phyloP scores from a whole-genome alignment of 352 stramenopile species.

The Globisporangium cystogenes region DNA sequence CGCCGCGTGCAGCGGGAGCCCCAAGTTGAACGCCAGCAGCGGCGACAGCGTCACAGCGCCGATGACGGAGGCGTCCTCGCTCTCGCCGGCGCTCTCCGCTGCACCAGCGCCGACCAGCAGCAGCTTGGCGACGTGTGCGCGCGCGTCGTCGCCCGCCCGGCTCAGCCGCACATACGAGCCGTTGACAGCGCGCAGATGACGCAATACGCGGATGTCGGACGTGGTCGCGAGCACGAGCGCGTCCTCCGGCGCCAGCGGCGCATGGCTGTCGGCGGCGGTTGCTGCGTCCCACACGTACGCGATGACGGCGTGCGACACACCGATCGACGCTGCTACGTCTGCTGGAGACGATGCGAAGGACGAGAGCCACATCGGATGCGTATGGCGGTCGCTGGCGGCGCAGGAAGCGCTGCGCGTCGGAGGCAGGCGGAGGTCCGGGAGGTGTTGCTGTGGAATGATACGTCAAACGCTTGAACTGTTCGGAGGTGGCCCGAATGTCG shows the following conservation, averaged over 20 bases:
- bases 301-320: conserved; percentile 8
- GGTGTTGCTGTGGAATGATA: neutral
- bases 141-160: neutral
- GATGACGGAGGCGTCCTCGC: neutral
- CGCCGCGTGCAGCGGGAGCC: conserved; percentile 35
- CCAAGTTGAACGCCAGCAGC: conserved; percentile 76
- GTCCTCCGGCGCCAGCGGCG: conserved; percentile 13
- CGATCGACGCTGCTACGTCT: neutral
- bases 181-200: conserved; percentile 36
- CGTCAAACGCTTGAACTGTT: conserved; percentile 21
- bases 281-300: conserved; percentile 25
- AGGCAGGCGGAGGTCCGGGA: neutral
- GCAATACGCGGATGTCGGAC: conserved; percentile 31
- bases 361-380: too few relatives aligned
- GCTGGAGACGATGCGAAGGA: too few relatives aligned
- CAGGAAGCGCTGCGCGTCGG: too few relatives aligned
- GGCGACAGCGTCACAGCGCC: conserved; percentile 43
- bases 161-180: conserved; percentile 43
- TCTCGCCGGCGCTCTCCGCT: conserved; percentile 4
- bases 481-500: conserved; percentile 10
- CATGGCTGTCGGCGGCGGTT: neutral
- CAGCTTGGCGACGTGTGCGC: conserved; percentile 27
- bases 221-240: conserved; percentile 31
- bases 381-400: too few relatives aligned
- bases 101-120: conserved; percentile 14